Evolutionary conservation across 163 green algal species (phyloP).

Genomic region (Prototheca cutis): DNA sequence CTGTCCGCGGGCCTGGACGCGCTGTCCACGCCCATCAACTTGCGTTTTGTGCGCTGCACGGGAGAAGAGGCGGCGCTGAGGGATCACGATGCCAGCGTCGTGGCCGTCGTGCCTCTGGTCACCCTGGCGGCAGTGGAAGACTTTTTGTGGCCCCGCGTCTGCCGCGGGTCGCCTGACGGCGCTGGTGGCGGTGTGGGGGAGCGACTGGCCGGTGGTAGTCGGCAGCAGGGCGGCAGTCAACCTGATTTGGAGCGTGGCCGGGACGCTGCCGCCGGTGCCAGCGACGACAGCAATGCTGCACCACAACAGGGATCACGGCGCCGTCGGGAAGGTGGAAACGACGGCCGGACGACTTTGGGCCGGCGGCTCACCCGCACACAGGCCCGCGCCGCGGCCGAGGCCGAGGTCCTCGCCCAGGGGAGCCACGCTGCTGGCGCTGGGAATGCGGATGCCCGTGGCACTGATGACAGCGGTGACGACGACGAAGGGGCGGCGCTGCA

Average conservation of each 20-base stretch:
- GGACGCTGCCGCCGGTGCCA: too few species aligned
- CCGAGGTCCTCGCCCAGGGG: neutral
- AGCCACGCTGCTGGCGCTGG: too few species aligned
- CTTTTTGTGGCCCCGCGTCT: conserved; percentile 82
- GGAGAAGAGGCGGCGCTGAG: conserved; percentile 31
- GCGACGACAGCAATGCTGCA: too few species aligned
- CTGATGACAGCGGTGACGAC: conserved; percentile 7
- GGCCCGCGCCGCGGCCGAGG: neutral
- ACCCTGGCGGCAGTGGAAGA: conserved; percentile 91
- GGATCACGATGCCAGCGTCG: conserved; percentile 80
- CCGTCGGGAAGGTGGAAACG: too few species aligned
- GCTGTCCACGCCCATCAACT: conserved; percentile 85
- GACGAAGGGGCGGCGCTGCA: neutral
- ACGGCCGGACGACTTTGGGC: too few species aligned
- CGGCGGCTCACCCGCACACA: neutral
- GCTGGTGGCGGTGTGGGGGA: too few species aligned
- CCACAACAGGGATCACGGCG: too few species aligned
- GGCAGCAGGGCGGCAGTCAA: too few species aligned
- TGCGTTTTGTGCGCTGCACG: conserved; percentile 51
- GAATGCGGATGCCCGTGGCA: conserved; percentile 5
- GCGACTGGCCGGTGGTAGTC: too few species aligned
- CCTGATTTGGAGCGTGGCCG: too few species aligned
- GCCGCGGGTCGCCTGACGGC: too few species aligned
- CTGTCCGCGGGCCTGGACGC: conserved; percentile 49
- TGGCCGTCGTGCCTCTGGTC: conserved; percentile 93